These are phyloP conservation scores for Hemileccinum rubropunctum DNA, from an alignment of 768 basidiomycete genomes.

Conservation along the genomic window DNA sequence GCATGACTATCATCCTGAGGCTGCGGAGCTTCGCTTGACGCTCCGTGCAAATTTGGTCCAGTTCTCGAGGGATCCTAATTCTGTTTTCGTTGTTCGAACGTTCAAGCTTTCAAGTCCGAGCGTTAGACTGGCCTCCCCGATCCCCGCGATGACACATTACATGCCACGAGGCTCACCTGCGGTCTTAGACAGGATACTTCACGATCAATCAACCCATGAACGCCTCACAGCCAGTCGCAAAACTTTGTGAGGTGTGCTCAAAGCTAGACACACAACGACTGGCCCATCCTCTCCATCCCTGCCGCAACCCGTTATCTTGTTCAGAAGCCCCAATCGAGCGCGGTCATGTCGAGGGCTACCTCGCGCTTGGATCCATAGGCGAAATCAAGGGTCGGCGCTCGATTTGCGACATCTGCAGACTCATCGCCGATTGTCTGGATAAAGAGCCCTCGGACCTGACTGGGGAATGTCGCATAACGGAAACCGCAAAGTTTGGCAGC, in stretches of 20 bases:
- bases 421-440: conserved; percentile 15
- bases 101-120: too few relatives aligned
- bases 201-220: conserved; percentile 1
- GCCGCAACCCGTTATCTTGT: not conserved
- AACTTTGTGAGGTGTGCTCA: conserved; percentile 6
- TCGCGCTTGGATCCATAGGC: conserved; percentile 10
- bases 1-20: too few relatives aligned
- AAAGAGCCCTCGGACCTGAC: conserved; percentile 7
- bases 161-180: too few relatives aligned
- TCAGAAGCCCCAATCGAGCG: not conserved
- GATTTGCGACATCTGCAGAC: conserved; percentile 10
- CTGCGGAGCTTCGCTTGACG: too few relatives aligned
- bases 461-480: conserved; percentile 2
- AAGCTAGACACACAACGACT: conserved; percentile 1
- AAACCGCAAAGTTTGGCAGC: conserved; percentile 2
- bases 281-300: conserved; percentile 1
- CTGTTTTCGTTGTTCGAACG: too few relatives aligned
- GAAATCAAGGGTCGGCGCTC: conserved; percentile 13
- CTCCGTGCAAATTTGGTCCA: too few relatives aligned
- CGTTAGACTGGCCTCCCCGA: too few relatives aligned
- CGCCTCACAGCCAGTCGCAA: not conserved
- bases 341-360: too few relatives aligned
- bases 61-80: too few relatives aligned
- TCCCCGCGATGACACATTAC: too few relatives aligned
- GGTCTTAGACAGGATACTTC: not conserved